These are phyloP conservation scores for Auriscalpium orientale DNA, from an alignment of 768 basidiomycete species.

Conservation along the genomic window DNA sequence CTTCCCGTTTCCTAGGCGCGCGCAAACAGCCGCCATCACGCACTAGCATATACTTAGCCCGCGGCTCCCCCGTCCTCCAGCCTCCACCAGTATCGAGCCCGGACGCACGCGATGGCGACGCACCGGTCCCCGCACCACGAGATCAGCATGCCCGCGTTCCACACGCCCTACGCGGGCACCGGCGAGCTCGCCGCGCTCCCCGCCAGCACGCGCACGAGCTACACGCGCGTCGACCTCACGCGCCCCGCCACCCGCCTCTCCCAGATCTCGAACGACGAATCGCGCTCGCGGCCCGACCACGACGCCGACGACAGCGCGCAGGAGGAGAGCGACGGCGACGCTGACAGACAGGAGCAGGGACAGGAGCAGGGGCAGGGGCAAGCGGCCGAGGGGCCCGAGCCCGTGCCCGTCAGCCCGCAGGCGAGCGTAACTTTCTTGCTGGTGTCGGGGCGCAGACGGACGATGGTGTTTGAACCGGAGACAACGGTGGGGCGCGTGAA, in stretches of 20 bases:
- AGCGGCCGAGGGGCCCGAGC: background rate
- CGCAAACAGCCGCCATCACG: too few relatives aligned
- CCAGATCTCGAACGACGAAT: background rate
- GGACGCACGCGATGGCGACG: background rate
- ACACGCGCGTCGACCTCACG: slow-evolving; percentile 39
- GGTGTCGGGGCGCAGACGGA: slow-evolving; percentile 57
- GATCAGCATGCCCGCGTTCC: slow-evolving; percentile 11
- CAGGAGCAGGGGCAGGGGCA: background rate
- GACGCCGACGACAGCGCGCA: slow-evolving; percentile 4
- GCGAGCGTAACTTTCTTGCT: slow-evolving; percentile 65
- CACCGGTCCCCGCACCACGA: slow-evolving; percentile 1
- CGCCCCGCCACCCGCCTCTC: slow-evolving; percentile 8
- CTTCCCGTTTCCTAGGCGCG: too few relatives aligned
- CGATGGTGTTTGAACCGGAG: slow-evolving; percentile 70
- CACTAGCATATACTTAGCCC: too few relatives aligned
- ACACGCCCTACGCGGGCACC: background rate
- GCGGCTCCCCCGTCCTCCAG: too few relatives aligned
- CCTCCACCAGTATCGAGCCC: too few relatives aligned
- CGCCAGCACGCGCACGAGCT: slow-evolving; percentile 45
- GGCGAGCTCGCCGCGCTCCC: slow-evolving; percentile 23
- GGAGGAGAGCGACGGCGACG: background rate
- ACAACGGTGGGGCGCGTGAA: slow-evolving; percentile 72
- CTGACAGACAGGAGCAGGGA: background rate
- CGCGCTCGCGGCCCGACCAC: background rate
- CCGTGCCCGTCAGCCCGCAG: slow-evolving; percentile 54